Evolutionary conservation across 1,139 yeast species (phyloP), one percentile per base, ranked within the genome.

Genomic region (Yamadazyma dendronema): DNA sequence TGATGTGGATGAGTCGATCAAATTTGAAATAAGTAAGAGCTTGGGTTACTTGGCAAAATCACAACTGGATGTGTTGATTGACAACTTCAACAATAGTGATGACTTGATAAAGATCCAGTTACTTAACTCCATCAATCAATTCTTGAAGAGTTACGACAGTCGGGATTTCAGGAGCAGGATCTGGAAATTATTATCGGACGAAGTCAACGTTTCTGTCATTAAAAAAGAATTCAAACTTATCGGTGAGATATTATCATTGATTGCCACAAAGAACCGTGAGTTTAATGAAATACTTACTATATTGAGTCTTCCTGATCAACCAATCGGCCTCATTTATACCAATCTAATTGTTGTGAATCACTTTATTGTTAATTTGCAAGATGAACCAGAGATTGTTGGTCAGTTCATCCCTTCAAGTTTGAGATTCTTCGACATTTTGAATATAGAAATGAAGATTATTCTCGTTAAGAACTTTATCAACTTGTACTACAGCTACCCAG

Each of bases 401-500:
- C 37, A 41, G 12, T 42, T 58, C 27, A 37, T 49, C 7, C 35
- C 43, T 10, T 37, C 34, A 11, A 47, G 57, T 10, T 36, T 55
- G 23, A 39, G 39, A 15, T 55, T 52, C 44, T 44, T 52, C 14
- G 40, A 57, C 19, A 53, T 62, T 25, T 36, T 57, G 35, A 61
- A 65, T 49, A 57, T 63, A 39, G 65, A 69, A 42, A 54, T 65
- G 45, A 77, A 83, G 47, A 84, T 44, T 28, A 38, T 48, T 26
- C 36, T 43, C 21, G 41, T 48, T 13, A 48, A 48, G 35, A 48
- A 46, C 29, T 38, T 41, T 9, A 48, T 47, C 34, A 45, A 36
- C 30, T 32, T 47, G 17, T 41, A 47, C 34, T 84, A 81, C 57
- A 80, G 74, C 72, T 66, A 79, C 77, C 67, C 96, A 69, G 53